Base-by-base conservation (phyloP, 108 stramenopile species). In the Cyclotella kingstonii region DNA sequence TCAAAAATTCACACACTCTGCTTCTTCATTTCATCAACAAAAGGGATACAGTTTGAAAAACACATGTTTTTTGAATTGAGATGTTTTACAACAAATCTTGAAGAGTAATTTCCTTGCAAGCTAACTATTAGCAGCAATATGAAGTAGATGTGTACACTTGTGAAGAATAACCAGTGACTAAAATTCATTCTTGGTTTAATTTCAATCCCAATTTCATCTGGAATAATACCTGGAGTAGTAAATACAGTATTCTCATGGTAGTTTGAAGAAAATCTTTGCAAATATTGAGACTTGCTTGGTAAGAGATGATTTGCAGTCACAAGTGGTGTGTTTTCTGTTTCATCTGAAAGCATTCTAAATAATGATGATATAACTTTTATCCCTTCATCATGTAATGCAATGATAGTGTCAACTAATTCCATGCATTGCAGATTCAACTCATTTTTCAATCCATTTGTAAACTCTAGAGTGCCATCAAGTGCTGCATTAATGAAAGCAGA, bases 191-290 rank as follows among this genome's bases (percentile, higher is more conserved):
- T 73, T 14, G 83, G 83, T 21, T 78, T 65, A n/a, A 79, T 74
- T 26, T 79, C 78, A 54, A 84, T 76, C n/a, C 75, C 86, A 68
- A 87, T 87, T 51, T 87, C 86, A 73, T 87, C 86, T 3, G 84
- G 69, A 30, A 80, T 47, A 54, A 75, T 40, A 9, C 72, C 57
- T 35, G 60, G 58, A 39, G 65, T 46, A 17, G 31, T 18, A 34
- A 35, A 2, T 2, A 11, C 48, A 12, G 41, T 35, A 15, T 43
- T 45, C 30, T 47, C 38, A 45, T 64, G 41, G 15, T 53, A 43
- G 14, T 63, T 64, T 18, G 55, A 62, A 30, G 30, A 14, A 5
- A 59, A 23, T 17, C 41, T 45, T 59, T 30, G 42, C 15, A 56
- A 51, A 17, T 44, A 52, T 44, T 60, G 29, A 6, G 9, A 18